Conservation (phyloP, 768 basidiomycete species). For the Mycena belliarum region DNA sequence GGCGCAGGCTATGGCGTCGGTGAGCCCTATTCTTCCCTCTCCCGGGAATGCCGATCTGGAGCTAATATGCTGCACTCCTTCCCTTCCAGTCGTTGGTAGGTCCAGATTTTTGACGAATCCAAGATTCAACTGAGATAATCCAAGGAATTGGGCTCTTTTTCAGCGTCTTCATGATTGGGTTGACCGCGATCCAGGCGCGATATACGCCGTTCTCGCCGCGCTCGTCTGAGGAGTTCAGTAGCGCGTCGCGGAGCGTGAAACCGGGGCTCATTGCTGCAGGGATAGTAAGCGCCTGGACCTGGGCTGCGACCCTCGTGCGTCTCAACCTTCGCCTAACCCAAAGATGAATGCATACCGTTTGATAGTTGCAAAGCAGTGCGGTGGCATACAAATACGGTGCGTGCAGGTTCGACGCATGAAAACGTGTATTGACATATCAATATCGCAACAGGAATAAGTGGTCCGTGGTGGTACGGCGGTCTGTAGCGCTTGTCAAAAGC, state of each 20-base stretch:
- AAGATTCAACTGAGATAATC: not conserved
- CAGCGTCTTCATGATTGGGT: constrained; percentile 72
- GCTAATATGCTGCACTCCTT: not conserved
- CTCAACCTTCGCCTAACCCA: not conserved
- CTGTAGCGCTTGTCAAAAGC: not conserved
- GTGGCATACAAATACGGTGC: constrained; percentile 80
- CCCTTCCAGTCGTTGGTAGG: constrained; percentile 50
- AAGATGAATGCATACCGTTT: not conserved
- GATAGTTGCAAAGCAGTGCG: constrained; percentile 74
- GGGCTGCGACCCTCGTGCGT: constrained; percentile 71
- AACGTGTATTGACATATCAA: not conserved
- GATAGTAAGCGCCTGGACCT: constrained; percentile 94
- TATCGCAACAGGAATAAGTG: constrained; percentile 72
- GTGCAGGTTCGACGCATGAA: not conserved
- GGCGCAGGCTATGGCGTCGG: constrained; percentile 80
- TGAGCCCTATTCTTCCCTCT: constrained; percentile 1
- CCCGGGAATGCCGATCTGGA: not conserved
- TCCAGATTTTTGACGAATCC: not conserved
- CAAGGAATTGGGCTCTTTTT: constrained; percentile 88
- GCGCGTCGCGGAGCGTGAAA: constrained; percentile 81
- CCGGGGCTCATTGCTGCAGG: constrained; percentile 92
- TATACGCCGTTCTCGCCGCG: constrained; percentile 82
- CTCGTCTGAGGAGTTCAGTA: constrained; percentile 82
- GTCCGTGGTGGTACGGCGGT: constrained; percentile 87
- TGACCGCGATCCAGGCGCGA: constrained; percentile 80